Evolutionary conservation across 2,329 filamentous ascomycete genomes (phyloP), one percentile per base, ranked within the genome.

Genomic region (Fusarium tjaetaba): DNA sequence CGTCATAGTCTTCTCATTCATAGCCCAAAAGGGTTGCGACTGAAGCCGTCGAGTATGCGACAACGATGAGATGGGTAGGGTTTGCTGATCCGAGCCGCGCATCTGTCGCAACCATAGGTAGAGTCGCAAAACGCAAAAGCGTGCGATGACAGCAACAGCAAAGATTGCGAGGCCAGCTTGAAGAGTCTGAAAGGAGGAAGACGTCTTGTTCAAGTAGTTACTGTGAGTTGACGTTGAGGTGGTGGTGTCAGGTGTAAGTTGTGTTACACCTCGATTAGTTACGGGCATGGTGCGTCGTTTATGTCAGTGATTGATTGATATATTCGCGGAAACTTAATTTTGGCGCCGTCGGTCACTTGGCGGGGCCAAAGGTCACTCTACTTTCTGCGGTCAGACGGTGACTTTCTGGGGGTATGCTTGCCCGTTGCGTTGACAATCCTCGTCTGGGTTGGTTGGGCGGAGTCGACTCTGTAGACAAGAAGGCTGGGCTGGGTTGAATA

Each of bases 131-230:
- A 78, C 58, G 65, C 80, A 80, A 70, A 76, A 79, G 36, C 79
- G 79, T 64, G 80, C 78, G 70, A 83, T 79, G 64, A 81, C 62
- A 64, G 82, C 71, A 60, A 85, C 62, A 62, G 80, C 80, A 73
- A 84, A 80, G 66, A 82, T 65, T 61, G 80, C 77, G 43, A 83
- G 76, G 32, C 77, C 78, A 61, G 73, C 70, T 51, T 77, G 76
- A 46, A 81, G 61, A 52, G 75, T 76, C 38, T 75, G 70, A 64
- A 78, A 73, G 57, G 78, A 70, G 80, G 80, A 80, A 65, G 75
- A 71, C 56, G 79, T 76, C 71, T 62, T 67, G 61, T 69, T 81
- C 67, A 81, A 80, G 78, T 80, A 80, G 76, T 78, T 73, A 59
- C 79, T 69, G 65, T 64, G 65, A 64, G 66, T 61, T 57, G 72